Evolutionary conservation across 2,329 filamentous ascomycete genomes (phyloP).

Genomic region (Claviceps sp.): DNA sequence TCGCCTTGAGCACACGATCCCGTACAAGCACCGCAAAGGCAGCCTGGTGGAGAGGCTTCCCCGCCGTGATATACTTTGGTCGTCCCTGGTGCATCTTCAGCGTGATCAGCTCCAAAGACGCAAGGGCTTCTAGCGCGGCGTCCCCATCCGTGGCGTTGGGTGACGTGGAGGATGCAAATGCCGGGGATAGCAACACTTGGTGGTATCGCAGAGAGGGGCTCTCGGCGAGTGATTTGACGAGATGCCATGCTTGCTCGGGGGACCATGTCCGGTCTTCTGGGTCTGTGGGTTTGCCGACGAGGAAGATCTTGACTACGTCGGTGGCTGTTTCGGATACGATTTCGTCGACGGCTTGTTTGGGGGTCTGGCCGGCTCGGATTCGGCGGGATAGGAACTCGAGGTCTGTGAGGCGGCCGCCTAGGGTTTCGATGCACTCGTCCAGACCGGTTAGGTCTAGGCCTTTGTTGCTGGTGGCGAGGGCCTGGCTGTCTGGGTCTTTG

Average conservation of each 20-base stretch:
- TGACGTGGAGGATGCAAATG: conserved; percentile 49
- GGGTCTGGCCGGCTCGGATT: conserved; percentile 75
- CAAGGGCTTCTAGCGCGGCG: conserved; percentile 61
- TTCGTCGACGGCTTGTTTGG: conserved; percentile 66
- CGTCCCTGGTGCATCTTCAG: conserved; percentile 62
- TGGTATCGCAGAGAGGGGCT: conserved; percentile 65
- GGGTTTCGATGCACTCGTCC: conserved; percentile 64
- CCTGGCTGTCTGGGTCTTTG: conserved; percentile 3
- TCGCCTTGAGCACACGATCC: conserved; percentile 59
- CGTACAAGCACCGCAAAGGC: conserved; percentile 62
- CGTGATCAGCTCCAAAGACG: conserved; percentile 74
- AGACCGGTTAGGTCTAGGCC: conserved; percentile 50
- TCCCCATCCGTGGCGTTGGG: conserved; percentile 49
- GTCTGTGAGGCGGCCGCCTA: conserved; percentile 89
- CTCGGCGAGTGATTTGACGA: conserved; percentile 67
- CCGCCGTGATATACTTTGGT: conserved; percentile 63
- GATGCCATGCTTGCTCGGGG: conserved; percentile 75
- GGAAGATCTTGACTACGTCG: conserved; percentile 87
- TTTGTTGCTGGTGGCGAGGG: conserved; percentile 6
- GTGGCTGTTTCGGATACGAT: conserved; percentile 82
- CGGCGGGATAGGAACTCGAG: conserved; percentile 87
- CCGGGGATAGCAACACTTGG: conserved; percentile 63
- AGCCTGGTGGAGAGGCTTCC: conserved; percentile 74
- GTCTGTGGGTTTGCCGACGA: conserved; percentile 45
- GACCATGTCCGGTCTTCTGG: conserved; percentile 54